Conservation (phyloP, 176 grass and related monocot genomes). For the Hordeum marinum region DNA sequence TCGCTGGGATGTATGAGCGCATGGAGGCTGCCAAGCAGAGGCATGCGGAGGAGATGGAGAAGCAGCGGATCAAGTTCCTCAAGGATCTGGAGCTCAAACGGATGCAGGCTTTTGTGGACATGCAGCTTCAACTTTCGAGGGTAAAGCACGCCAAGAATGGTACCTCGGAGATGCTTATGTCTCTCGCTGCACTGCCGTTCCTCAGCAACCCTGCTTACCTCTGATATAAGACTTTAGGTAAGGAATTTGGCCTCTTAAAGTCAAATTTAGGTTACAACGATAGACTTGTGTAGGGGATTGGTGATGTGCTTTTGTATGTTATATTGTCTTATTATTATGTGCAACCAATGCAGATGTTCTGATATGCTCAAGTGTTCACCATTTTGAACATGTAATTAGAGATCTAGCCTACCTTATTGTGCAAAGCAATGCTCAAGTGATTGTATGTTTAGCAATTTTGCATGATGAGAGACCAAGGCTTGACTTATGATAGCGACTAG, state of each 20-base stretch:
- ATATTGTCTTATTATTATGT: constrained; percentile 1
- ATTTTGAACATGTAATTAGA: neutral
- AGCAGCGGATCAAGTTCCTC: constrained; percentile 86
- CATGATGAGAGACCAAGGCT: neutral
- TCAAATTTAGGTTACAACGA: neutral
- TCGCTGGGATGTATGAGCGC: constrained; percentile 85
- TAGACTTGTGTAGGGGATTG: neutral
- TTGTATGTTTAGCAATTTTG: constrained; percentile 9
- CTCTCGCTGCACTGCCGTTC: constrained; percentile 60
- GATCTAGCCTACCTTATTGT: neutral
- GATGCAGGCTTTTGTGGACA: constrained; percentile 92
- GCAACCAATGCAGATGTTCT: constrained; percentile 1
- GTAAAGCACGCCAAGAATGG: constrained; percentile 46
- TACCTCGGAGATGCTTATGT: constrained; percentile 57
- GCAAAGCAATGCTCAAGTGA: neutral
- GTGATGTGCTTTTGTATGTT: constrained; percentile 1
- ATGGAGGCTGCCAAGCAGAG: constrained; percentile 81
- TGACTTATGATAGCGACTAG: neutral
- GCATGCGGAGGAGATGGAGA: constrained; percentile 90
- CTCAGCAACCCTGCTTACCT: constrained; percentile 61
- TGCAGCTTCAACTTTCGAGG: constrained; percentile 74
- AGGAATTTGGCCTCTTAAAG: constrained; percentile 2
- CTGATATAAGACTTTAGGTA: constrained; percentile 50
- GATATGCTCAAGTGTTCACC: neutral
- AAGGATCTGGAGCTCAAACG: constrained; percentile 86